Evolutionary conservation across 768 basidiomycete species (phyloP).

Genomic region (Auricularia auricula-judae): DNA sequence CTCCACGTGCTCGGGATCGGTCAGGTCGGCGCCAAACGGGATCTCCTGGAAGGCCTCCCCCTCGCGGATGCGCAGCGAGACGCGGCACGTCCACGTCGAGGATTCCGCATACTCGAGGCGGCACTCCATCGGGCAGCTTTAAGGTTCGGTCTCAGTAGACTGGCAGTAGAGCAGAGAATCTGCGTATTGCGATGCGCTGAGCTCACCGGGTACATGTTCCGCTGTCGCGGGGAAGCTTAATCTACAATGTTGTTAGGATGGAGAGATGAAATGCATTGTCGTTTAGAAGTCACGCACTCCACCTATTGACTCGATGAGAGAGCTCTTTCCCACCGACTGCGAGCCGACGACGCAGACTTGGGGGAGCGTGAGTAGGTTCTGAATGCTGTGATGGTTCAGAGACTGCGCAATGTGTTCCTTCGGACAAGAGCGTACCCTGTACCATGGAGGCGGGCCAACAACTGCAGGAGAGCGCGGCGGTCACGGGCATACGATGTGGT

Average conservation of each 20-base stretch:
- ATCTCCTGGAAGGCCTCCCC: slow-evolving; percentile 12
- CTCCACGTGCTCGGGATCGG: slow-evolving; percentile 43
- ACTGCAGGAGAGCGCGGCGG: not conserved
- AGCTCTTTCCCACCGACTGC: slow-evolving; percentile 69
- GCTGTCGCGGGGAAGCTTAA: slow-evolving; percentile 54
- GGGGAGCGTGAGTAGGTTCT: slow-evolving; percentile 49
- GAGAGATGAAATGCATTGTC: not conserved
- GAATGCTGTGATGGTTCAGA: not conserved
- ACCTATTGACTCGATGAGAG: slow-evolving; percentile 66
- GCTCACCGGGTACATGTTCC: slow-evolving; percentile 50
- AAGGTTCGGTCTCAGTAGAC: too few relatives aligned
- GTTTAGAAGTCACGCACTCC: not conserved
- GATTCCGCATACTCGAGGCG: not conserved
- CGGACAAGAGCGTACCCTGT: not conserved
- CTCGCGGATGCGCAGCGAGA: slow-evolving; percentile 22
- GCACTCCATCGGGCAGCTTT: not conserved
- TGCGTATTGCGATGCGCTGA: not conserved
- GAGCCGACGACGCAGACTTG: slow-evolving; percentile 63
- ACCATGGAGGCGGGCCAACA: not conserved
- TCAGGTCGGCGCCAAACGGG: slow-evolving; percentile 38
- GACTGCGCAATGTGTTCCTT: not conserved
- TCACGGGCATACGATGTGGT: not conserved
- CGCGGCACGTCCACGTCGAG: slow-evolving; percentile 20
- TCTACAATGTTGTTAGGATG: slow-evolving; percentile 23
- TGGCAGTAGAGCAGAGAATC: not conserved